phyloP scores from a whole-genome alignment of 345 rosid species.

The Hibiscus syriacus region DNA sequence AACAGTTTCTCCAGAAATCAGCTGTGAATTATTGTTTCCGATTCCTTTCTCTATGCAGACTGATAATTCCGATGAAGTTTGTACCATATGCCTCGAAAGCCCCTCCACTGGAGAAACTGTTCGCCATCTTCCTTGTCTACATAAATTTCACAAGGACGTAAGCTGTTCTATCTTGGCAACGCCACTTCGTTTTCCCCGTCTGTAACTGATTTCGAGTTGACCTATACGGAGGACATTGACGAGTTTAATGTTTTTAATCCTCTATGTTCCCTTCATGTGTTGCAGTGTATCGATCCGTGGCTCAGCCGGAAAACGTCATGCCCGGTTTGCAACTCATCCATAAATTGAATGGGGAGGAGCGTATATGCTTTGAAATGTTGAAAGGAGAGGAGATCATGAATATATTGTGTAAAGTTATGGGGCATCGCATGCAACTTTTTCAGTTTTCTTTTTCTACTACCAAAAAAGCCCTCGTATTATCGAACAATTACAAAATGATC shows the following conservation, averaged over 20 bases:
- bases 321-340: conserved; percentile 82
- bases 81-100: conserved; percentile 75
- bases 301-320: conserved; percentile 65
- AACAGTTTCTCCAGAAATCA: not conserved
- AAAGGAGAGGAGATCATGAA: no score
- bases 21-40: not conserved
- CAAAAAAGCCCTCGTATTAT: no score
- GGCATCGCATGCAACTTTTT: no score
- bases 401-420: no score
- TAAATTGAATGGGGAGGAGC: conserved; percentile 27
- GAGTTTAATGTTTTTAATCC: not conserved
- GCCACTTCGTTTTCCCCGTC: not conserved
- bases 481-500: no score
- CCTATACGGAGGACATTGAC: not conserved
- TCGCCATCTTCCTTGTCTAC: conserved; percentile 94
- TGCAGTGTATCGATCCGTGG: conserved; percentile 98
- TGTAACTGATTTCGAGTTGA: not conserved
- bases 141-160: conserved; percentile 95
- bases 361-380: no score
- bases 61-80: conserved; percentile 54
- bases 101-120: conserved; percentile 71
- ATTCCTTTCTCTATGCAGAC: conserved; percentile 45
- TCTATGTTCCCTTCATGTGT: conserved; percentile 8
- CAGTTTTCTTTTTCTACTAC: no score
- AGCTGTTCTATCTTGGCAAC: not conserved